These are phyloP conservation scores for Silene vulgaris DNA, from an alignment of 179 eudicot genomes.

Conservation along the genomic window DNA sequence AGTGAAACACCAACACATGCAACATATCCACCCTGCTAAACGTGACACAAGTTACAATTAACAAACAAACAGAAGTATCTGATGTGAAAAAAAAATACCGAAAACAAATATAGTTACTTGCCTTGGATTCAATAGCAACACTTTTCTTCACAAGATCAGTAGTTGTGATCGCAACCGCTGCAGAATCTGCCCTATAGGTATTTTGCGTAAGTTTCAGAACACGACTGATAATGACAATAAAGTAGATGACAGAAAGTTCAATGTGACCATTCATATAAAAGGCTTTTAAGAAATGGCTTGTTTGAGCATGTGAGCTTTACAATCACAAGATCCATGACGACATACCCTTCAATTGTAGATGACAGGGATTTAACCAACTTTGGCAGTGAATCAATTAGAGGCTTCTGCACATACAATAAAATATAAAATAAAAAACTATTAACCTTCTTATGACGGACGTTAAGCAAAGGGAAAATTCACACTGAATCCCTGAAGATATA, in stretches of 20 bases:
- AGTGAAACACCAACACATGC: too few species aligned
- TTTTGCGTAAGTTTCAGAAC: slow-evolving; percentile 24
- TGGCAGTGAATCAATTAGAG: slow-evolving; percentile 77
- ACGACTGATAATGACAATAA: background rate
- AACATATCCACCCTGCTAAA: too few species aligned
- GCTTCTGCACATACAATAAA: slow-evolving; percentile 51
- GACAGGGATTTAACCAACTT: slow-evolving; percentile 57
- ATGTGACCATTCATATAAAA: slow-evolving; percentile 2
- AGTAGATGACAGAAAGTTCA: background rate
- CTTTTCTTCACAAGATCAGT: slow-evolving; percentile 96
- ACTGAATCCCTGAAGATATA: background rate
- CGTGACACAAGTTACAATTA: too few species aligned
- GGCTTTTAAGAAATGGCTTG: background rate
- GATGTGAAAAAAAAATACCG: background rate
- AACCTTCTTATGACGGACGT: slow-evolving; percentile 14
- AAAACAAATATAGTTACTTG: slow-evolving; percentile 18
- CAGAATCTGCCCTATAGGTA: slow-evolving; percentile 77
- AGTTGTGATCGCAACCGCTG: slow-evolving; percentile 95
- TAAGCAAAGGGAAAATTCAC: background rate
- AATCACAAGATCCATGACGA: slow-evolving; percentile 8
- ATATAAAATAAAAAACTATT: background rate
- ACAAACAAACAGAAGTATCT: background rate
- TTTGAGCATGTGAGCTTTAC: background rate
- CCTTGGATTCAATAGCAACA: slow-evolving; percentile 85
- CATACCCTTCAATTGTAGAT: slow-evolving; percentile 66